phyloP scores from a whole-genome alignment of 2,329 filamentous ascomycete genomes.

The Diplodia sapinea region DNA sequence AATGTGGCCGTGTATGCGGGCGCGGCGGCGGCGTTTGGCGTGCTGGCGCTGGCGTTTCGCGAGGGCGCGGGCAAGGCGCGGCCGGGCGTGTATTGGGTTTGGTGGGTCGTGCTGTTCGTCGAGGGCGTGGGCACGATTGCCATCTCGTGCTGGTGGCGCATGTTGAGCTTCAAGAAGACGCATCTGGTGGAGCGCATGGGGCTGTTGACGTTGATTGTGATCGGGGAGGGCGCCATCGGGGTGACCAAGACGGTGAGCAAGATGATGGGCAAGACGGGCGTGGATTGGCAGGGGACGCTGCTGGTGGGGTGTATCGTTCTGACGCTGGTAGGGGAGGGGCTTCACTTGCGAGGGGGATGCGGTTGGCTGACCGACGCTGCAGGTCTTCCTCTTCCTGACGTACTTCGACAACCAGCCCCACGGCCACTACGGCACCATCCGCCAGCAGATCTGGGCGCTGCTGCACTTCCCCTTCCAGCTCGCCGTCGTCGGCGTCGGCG shows the following conservation, averaged over 20 bases:
- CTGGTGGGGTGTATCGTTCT: slow-evolving; percentile 47
- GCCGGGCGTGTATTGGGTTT: slow-evolving; percentile 42
- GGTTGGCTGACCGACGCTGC: too few relatives aligned
- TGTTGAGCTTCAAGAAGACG: slow-evolving; percentile 66
- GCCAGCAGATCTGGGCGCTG: slow-evolving; percentile 64
- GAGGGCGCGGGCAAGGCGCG: slow-evolving; percentile 32
- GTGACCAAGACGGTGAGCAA: slow-evolving; percentile 60
- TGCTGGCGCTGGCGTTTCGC: slow-evolving; percentile 45
- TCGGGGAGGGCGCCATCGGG: slow-evolving; percentile 70
- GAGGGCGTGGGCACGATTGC: slow-evolving; percentile 61
- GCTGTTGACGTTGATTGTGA: slow-evolving; percentile 68
- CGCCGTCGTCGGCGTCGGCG: slow-evolving; percentile 66
- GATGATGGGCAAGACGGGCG: slow-evolving; percentile 46
- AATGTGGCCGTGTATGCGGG: slow-evolving; percentile 42
- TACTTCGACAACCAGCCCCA: slow-evolving; percentile 64
- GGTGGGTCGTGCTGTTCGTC: slow-evolving; percentile 54
- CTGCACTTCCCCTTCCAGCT: slow-evolving; percentile 70
- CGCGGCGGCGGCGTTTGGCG: slow-evolving; percentile 41
- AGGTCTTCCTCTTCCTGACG: slow-evolving; percentile 66
- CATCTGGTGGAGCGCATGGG: slow-evolving; percentile 69
- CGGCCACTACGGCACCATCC: slow-evolving; percentile 57
- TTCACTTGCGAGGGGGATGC: too few relatives aligned
- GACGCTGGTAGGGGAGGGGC: slow-evolving; percentile 39
- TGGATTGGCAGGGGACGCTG: slow-evolving; percentile 45
- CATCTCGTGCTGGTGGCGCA: slow-evolving; percentile 61